Base-by-base conservation (phyloP, 2,329 filamentous ascomycete genomes). In the Aspergillus sp. region DNA sequence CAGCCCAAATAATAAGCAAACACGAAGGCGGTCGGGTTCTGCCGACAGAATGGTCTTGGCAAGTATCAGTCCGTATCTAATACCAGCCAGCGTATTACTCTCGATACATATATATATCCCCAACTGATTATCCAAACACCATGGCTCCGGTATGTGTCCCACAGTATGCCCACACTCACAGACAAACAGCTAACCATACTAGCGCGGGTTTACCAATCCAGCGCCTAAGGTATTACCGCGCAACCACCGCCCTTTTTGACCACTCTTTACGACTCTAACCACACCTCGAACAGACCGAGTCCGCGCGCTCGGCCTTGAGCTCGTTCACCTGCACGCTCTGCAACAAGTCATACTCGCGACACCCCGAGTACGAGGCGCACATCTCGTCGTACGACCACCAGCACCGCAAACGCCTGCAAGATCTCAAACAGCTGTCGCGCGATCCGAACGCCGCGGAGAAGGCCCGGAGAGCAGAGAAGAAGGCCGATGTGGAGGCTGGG, bases 291-390 rank as follows among this genome's bases (percentile, higher is more conserved):
- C 39, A 71, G 51, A 78, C 72, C 19, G 71, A 75, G 40, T 72
- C 66, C 34, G 85, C 84, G 6, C 79, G 83, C 41, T 81, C 84
- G 50, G 83, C 84, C 11, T 70, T 84, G 30, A 82, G 79, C 51
- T 78, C 82, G 20, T 91, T 93, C 64, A 86, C 83, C 64, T 93
- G 77, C 67, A 75, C 79, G 25, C 75, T 96, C 34, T 96, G 91
- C 67, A 78, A 82, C 43, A 96, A 96, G 64, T 89, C 88, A 49
- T 98, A 96, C 63, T 78, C 80, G 2, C 86, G 91, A 35, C 89
- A 93, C 72, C 89, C 93, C 55, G 89, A 96, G 58, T 95, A 93
- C 58, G 89, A 96, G 61, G 82, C 88, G 5, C 91, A 98, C 58
- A 83, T 95, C 35, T 79, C 79, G 42, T 91, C 83, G 50, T 96